Evolutionary conservation across 441 rosid species (phyloP).

Genomic region (Populus tomentosa): DNA sequence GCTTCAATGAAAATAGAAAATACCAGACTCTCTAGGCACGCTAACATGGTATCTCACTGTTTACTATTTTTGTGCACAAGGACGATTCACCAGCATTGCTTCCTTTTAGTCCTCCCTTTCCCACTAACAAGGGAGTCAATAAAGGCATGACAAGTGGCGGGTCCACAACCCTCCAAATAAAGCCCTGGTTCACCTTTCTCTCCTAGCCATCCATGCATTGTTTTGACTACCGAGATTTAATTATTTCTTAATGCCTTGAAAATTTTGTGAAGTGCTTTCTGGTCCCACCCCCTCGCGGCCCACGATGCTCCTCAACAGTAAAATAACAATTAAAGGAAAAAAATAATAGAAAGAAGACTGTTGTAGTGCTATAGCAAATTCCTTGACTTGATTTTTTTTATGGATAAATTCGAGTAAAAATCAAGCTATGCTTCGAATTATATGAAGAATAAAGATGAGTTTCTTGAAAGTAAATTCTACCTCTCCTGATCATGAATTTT

Average conservation of each 20-base stretch:
- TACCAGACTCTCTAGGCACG: not conserved
- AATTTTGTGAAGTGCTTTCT: not conserved
- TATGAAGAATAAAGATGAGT: no score
- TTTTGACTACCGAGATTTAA: not conserved
- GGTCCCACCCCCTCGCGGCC: not conserved
- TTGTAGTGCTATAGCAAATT: not conserved
- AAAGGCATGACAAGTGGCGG: conserved; percentile 17
- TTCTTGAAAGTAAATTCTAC: no score
- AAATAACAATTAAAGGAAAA: not conserved
- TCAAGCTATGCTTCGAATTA: no score
- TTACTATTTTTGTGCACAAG: not conserved
- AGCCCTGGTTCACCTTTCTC: conserved; percentile 16
- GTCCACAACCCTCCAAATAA: conserved; percentile 18
- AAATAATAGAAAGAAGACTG: not conserved
- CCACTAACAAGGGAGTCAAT: conserved; percentile 15
- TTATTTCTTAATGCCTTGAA: not conserved
- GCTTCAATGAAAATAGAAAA: not conserved
- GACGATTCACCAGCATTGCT: not conserved
- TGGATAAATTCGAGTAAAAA: not conserved
- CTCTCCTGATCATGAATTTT: no score
- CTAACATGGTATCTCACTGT: not conserved
- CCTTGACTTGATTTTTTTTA: not conserved
- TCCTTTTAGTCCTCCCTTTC: not conserved
- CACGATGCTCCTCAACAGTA: not conserved
- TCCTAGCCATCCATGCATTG: not conserved